These are phyloP conservation scores for Cyberlindnera galapagoensis DNA, from an alignment of 805 yeast genomes.

Conservation along the genomic window DNA sequence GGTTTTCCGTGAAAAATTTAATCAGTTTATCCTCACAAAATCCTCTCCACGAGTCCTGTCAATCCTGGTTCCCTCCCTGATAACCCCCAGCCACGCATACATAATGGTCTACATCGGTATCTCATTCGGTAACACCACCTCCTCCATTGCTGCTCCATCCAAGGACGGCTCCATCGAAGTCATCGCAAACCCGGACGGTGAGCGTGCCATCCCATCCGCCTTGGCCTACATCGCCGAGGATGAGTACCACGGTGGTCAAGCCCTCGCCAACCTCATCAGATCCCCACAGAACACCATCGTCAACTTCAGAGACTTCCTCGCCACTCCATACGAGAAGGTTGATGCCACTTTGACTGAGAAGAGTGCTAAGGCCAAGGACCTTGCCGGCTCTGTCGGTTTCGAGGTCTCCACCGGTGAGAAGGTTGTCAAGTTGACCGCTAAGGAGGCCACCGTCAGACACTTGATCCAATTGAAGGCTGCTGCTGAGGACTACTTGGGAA, in stretches of 20 bases:
- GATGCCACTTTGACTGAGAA: conserved; percentile 57
- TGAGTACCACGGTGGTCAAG: conserved; percentile 97
- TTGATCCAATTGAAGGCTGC: conserved; percentile 74
- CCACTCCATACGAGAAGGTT: conserved; percentile 62
- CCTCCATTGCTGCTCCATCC: conserved; percentile 85
- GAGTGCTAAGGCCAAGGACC: conserved; percentile 62
- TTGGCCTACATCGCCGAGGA: conserved; percentile 89
- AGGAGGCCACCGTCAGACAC: conserved; percentile 80
- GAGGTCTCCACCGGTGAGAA: conserved; percentile 42
- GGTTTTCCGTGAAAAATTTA: too few species aligned
- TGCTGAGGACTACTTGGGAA: conserved; percentile 90
- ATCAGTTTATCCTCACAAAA: too few species aligned
- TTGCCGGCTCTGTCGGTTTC: conserved; percentile 67
- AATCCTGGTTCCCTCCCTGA: too few species aligned
- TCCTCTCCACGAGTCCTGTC: too few species aligned
- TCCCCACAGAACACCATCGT: conserved; percentile 80
- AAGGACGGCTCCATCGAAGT: conserved; percentile 91
- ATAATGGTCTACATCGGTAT: conserved; percentile 72
- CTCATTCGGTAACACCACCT: conserved; percentile 92
- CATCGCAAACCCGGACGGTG: conserved; percentile 98
- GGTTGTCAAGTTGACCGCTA: conserved; percentile 47
- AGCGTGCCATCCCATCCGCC: conserved; percentile 91
- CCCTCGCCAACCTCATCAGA: conserved; percentile 85
- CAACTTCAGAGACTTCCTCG: conserved; percentile 91
- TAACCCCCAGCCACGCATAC: background rate